Conservation (phyloP, 257 asterid species). For the Rhazya stricta region DNA sequence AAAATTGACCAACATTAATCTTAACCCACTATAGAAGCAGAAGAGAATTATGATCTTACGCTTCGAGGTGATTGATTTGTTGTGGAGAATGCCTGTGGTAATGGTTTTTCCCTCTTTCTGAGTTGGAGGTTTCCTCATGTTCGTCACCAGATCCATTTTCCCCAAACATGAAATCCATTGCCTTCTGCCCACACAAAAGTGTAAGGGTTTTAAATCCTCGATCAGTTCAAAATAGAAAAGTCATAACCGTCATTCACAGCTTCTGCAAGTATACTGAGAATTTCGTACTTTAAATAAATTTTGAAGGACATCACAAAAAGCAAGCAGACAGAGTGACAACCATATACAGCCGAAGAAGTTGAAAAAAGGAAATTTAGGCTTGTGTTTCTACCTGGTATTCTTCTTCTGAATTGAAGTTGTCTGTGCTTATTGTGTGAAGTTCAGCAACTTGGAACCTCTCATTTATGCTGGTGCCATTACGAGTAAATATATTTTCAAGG, state of each 20-base stretch:
- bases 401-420: neutral
- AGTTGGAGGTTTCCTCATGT: conserved; percentile 24
- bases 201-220: neutral
- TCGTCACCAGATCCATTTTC: conserved; percentile 46
- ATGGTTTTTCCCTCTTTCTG: conserved; percentile 33
- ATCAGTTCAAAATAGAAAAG: neutral
- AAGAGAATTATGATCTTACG: conserved; percentile 29
- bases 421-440: neutral
- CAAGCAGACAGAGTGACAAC: neutral
- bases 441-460: neutral
- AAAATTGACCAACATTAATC: neutral
- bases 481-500: neutral
- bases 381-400: neutral
- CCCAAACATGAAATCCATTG: conserved; percentile 33
- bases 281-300: no score
- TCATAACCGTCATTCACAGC: neutral
- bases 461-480: neutral
- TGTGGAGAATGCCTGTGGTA: conserved; percentile 54
- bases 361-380: neutral
- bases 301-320: neutral
- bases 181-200: neutral
- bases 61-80: conserved; percentile 64
- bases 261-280: neutral
- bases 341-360: neutral
- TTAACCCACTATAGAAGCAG: neutral